A percentile compares a stretch with the other conserved stretches of the same genome.
phyloP scores from a whole-genome alignment of 208 protist genomes.

The Leishmania amazonensis region DNA sequence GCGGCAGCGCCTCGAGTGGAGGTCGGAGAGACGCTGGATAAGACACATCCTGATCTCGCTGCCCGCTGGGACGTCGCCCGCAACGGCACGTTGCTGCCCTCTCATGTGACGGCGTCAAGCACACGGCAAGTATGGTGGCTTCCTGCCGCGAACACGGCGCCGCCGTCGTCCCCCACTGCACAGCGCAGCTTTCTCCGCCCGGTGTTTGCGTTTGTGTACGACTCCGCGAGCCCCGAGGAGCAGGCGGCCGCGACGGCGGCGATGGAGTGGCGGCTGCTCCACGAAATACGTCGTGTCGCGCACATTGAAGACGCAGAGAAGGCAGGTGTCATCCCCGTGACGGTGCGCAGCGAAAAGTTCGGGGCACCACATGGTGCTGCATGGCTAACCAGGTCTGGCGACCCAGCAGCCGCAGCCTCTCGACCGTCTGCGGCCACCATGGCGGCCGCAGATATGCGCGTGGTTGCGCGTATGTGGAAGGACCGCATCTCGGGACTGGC shows the following conservation, averaged over 20 bases:
- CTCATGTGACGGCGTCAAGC: conserved; percentile 50
- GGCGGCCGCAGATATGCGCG: conserved; percentile 10
- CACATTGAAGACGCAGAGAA: conserved; percentile 46
- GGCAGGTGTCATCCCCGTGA: conserved; percentile 27
- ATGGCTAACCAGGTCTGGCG: neutral
- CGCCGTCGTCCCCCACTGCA: neutral
- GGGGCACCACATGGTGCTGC: neutral
- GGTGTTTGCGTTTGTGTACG: conserved; percentile 61
- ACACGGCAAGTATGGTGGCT: conserved; percentile 69
- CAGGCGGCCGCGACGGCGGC: conserved; percentile 41
- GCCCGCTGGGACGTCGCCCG: conserved; percentile 51
- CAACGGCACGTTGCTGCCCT: conserved; percentile 58
- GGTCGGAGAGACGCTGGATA: conserved; percentile 26
- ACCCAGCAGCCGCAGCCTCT: neutral
- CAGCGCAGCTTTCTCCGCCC: conserved; percentile 45
- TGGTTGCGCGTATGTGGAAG: conserved; percentile 35
- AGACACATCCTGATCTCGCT: conserved; percentile 49
- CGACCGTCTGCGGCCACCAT: neutral
- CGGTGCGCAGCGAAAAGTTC: neutral
- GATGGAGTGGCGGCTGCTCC: conserved; percentile 50
- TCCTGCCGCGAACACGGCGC: conserved; percentile 9
- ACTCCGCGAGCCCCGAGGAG: conserved; percentile 42
- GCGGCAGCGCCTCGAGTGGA: neutral
- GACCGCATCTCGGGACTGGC: neutral
- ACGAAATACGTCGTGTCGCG: conserved; percentile 43